phyloP scores from a whole-genome alignment of 306 rosid genomes.

The Myrica gale region DNA sequence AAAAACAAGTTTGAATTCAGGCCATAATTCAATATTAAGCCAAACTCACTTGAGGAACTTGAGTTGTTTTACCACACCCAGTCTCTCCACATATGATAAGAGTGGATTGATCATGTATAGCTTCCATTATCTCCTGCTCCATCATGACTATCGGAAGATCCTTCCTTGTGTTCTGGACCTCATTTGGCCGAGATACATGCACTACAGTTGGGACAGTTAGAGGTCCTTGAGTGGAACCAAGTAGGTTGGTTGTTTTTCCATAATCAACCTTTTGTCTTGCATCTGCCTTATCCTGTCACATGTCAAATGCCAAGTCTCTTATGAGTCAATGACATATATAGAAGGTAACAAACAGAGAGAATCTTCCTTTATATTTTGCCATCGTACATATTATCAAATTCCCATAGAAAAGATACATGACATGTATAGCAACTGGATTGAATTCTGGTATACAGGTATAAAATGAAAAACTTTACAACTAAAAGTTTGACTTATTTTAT shows the following conservation, averaged over 20 bases:
- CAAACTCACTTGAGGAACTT: slow-evolving; percentile 84
- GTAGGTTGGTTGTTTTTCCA: no score
- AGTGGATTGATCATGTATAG: slow-evolving; percentile 62
- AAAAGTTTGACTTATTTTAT: background rate
- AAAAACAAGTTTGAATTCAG: background rate
- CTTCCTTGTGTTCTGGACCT: slow-evolving; percentile 70
- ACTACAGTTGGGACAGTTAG: slow-evolving; percentile 60
- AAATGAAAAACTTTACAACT: background rate
- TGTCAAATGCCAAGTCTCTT: slow-evolving; percentile 24
- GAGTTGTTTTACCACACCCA: slow-evolving; percentile 99
- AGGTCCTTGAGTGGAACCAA: slow-evolving; percentile 26
- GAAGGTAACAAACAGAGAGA: background rate
- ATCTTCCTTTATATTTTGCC: background rate
- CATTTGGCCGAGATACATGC: slow-evolving; percentile 67
- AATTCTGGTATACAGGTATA: background rate
- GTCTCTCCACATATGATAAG: slow-evolving; percentile 96
- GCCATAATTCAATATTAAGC: slow-evolving; percentile 25
- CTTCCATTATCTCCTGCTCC: slow-evolving; percentile 99
- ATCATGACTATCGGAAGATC: slow-evolving; percentile 95
- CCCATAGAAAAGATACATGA: background rate
- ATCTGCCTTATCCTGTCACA: slow-evolving; percentile 45
- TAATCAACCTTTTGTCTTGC: slow-evolving; percentile 25
- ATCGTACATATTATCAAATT: background rate
- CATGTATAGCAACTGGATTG: slow-evolving; percentile 6
- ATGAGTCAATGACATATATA: slow-evolving; percentile 1